Evolutionary conservation across 352 stramenopile species (phyloP).

Genomic region (Stramenopiles sp.): DNA sequence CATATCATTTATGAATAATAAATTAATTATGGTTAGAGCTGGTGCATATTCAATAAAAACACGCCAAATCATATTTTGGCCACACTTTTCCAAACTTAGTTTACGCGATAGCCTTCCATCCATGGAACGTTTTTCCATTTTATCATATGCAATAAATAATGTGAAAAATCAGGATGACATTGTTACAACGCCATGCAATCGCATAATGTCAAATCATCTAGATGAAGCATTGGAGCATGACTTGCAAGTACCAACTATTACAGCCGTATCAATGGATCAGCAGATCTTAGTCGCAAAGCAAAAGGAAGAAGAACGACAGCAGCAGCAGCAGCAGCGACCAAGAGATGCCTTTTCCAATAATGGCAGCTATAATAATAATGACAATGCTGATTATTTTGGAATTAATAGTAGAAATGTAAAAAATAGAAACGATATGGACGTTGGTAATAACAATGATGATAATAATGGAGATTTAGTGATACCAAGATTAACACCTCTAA

Average conservation of each 20-base stretch:
- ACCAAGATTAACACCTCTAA: neutral
- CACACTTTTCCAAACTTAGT: neutral
- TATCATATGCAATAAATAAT: neutral
- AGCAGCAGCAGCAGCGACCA: too few species aligned
- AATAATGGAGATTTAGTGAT: too few species aligned
- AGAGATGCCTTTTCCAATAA: too few species aligned
- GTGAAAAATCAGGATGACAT: neutral
- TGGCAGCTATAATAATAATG: neutral
- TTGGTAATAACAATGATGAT: too few species aligned
- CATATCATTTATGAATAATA: neutral
- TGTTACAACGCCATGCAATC: neutral
- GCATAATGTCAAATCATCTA: neutral
- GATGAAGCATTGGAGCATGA: neutral
- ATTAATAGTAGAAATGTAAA: too few species aligned
- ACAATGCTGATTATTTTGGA: too few species aligned
- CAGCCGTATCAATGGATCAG: too few species aligned
- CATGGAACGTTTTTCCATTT: neutral
- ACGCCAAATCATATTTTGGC: neutral
- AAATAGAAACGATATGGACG: too few species aligned
- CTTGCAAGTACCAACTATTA: neutral
- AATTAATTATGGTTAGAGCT: neutral
- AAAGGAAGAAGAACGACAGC: neutral
- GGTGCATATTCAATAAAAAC: neutral
- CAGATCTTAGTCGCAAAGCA: neutral
- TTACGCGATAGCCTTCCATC: neutral